phyloP scores from a whole-genome alignment of 805 yeast genomes.

The Wickerhamomyces xylosicus region DNA sequence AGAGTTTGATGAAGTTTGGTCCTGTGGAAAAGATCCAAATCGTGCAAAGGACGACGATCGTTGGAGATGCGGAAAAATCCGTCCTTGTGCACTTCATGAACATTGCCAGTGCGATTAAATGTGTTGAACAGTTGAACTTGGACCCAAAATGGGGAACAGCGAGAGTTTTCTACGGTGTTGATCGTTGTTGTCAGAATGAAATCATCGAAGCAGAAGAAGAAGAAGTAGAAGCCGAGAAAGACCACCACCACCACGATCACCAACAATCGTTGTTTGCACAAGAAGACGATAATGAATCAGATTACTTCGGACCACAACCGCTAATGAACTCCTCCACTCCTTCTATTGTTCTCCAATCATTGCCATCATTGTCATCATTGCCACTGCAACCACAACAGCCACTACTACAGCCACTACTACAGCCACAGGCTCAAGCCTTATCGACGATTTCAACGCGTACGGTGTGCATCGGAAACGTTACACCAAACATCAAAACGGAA shows the following conservation, averaged over 20 bases:
- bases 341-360: slow-evolving; percentile 84
- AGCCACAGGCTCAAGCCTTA: not conserved
- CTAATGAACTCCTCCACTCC: slow-evolving; percentile 20
- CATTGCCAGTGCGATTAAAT: slow-evolving; percentile 74
- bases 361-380: slow-evolving; percentile 30
- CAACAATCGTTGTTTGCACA: not conserved
- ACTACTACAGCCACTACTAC: not conserved
- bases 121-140: slow-evolving; percentile 68
- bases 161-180: slow-evolving; percentile 85
- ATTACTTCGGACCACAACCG: not conserved
- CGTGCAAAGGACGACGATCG: slow-evolving; percentile 23
- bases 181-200: slow-evolving; percentile 54
- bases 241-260: not conserved
- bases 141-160: slow-evolving; percentile 58
- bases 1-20: slow-evolving; percentile 7
- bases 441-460: slow-evolving; percentile 31
- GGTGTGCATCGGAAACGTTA: slow-evolving; percentile 57
- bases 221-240: not conserved
- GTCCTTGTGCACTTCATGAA: slow-evolving; percentile 86
- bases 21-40: slow-evolving; percentile 38
- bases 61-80: slow-evolving; percentile 37
- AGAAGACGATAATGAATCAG: not conserved
- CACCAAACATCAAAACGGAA: slow-evolving; percentile 53
- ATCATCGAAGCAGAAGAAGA: slow-evolving; percentile 1
- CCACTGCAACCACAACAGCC: not conserved